Evolutionary conservation across 768 basidiomycete genomes (phyloP).

Genomic region (Pleurotus pulmonarius): DNA sequence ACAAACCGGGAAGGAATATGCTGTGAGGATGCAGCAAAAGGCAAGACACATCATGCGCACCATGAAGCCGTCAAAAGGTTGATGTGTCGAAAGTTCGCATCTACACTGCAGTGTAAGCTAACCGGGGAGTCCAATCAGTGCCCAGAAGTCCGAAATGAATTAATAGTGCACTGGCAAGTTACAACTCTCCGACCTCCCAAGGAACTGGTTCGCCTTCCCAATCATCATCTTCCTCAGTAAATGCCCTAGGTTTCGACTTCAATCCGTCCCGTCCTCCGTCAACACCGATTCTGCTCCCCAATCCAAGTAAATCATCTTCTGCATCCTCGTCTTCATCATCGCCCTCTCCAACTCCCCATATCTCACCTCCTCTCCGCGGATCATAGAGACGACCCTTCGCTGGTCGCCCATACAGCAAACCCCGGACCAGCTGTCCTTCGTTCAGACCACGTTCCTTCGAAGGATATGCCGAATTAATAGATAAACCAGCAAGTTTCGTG

Average conservation of each 20-base stretch:
- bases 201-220: slow-evolving; percentile 85
- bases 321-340: slow-evolving; percentile 29
- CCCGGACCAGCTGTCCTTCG: slow-evolving; percentile 54
- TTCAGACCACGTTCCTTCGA: slow-evolving; percentile 35
- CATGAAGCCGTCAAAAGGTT: too few relatives aligned
- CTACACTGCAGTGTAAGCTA: too few relatives aligned
- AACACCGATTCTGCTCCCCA: slow-evolving; percentile 35
- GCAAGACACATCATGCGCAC: too few relatives aligned
- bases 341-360: slow-evolving; percentile 75
- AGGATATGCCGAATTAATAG: slow-evolving; percentile 45
- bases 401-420: slow-evolving; percentile 52
- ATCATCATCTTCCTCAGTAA: slow-evolving; percentile 49
- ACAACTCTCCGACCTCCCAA: slow-evolving; percentile 79
- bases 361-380: slow-evolving; percentile 60
- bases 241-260: slow-evolving; percentile 19
- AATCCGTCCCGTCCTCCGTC: slow-evolving; percentile 75
- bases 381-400: slow-evolving; percentile 50
- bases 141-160: not conserved
- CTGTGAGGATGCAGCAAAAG: too few relatives aligned
- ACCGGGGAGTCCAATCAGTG: too few relatives aligned
- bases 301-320: slow-evolving; percentile 11
- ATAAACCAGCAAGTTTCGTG: slow-evolving; percentile 60
- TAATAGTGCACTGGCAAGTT: slow-evolving; percentile 13
- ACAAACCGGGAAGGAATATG: too few relatives aligned
- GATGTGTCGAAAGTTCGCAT: too few relatives aligned